Conservation (phyloP, 371 early-diverging fungal genomes). For the Blyttiomyces sp. region DNA sequence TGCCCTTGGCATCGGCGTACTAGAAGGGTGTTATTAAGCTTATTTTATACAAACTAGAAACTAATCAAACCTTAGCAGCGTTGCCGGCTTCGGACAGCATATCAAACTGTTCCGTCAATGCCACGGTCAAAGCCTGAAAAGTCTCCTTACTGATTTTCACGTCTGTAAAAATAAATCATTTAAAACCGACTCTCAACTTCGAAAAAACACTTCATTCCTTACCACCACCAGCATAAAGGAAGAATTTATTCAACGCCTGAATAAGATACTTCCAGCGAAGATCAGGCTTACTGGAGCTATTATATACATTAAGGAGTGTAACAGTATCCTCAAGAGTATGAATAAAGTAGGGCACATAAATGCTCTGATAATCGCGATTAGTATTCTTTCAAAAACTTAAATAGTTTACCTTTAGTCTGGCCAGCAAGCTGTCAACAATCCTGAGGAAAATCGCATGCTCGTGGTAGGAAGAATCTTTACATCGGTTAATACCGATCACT, state of each 20-base stretch:
- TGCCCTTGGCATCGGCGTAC: too few relatives aligned
- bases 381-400: too few relatives aligned
- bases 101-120: not conserved
- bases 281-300: slow-evolving; percentile 52
- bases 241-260: slow-evolving; percentile 57
- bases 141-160: too few relatives aligned
- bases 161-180: too few relatives aligned
- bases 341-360: slow-evolving; percentile 80
- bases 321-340: slow-evolving; percentile 74
- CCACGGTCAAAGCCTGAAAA: not conserved
- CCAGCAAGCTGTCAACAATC: slow-evolving; percentile 66
- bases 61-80: too few relatives aligned
- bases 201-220: too few relatives aligned
- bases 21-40: too few relatives aligned
- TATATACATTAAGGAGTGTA: slow-evolving; percentile 32
- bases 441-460: slow-evolving; percentile 62
- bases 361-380: too few relatives aligned
- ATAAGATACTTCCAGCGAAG: slow-evolving; percentile 50
- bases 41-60: too few relatives aligned
- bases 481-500: not conserved
- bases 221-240: too few relatives aligned
- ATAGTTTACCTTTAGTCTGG: slow-evolving; percentile 73
- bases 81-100: too few relatives aligned
- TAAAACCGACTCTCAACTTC: too few relatives aligned
- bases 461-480: not conserved